These are phyloP conservation scores for Solanum dulcamara DNA, from an alignment of 257 asterid species.

Conservation along the genomic window DNA sequence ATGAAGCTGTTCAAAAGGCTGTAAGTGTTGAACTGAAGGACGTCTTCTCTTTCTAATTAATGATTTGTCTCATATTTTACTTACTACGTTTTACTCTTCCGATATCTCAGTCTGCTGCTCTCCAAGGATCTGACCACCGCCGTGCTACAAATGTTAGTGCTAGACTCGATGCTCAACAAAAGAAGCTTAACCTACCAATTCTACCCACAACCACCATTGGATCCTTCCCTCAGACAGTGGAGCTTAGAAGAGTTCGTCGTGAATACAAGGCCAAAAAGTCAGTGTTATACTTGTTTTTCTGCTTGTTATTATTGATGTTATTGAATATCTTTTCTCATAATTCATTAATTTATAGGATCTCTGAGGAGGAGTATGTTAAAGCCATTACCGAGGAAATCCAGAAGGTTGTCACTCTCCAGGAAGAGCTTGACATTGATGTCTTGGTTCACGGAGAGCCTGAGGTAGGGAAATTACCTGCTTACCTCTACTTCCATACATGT, in stretches of 20 bases:
- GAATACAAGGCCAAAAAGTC: constrained; percentile 95
- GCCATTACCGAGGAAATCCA: constrained; percentile 78
- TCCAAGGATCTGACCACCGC: constrained; percentile 93
- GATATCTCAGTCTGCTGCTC: constrained; percentile 53
- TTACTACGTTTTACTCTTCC: background rate
- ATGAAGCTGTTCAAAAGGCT: constrained; percentile 94
- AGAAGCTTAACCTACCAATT: constrained; percentile 93
- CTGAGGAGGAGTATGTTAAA: constrained; percentile 80
- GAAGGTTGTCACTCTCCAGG: constrained; percentile 96
- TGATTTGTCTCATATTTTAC: background rate
- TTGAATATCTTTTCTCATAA: constrained; percentile 3
- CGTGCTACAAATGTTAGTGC: constrained; percentile 90
- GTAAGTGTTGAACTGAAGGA: constrained; percentile 38
- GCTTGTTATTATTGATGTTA: background rate
- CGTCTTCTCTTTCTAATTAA: background rate
- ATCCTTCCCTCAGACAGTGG: constrained; percentile 91
- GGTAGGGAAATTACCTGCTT: constrained; percentile 31
- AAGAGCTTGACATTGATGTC: constrained; percentile 96
- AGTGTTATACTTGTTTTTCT: constrained; percentile 11
- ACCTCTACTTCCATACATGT: background rate
- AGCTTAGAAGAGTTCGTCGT: constrained; percentile 92
- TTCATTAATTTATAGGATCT: constrained; percentile 34
- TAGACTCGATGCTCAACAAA: constrained; percentile 94
- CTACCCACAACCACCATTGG: constrained; percentile 99
- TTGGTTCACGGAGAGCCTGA: constrained; percentile 99